phyloP scores from a whole-genome alignment of 345 rosid species.

The Punica granatum region DNA sequence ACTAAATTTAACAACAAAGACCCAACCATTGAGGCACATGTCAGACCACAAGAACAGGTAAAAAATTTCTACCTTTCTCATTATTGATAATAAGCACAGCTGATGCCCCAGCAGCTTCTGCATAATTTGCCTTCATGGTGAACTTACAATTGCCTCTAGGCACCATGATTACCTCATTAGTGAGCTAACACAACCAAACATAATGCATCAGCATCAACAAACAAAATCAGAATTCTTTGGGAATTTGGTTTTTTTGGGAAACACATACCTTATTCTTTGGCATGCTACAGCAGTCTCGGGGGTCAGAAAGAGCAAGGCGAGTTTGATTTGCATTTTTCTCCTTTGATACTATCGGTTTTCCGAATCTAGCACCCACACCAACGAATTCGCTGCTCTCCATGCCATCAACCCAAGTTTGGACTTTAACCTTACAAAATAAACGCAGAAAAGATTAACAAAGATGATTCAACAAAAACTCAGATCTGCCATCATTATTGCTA shows the following conservation, averaged over 20 bases:
- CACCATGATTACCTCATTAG: constrained; percentile 78
- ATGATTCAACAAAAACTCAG: neutral
- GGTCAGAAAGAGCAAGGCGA: constrained; percentile 68
- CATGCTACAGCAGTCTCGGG: constrained; percentile 67
- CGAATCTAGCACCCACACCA: constrained; percentile 97
- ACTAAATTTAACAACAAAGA: neutral
- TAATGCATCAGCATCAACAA: constrained; percentile 1
- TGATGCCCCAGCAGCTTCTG: constrained; percentile 86
- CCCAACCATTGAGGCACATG: neutral
- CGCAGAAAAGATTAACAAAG: neutral
- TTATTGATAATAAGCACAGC: constrained; percentile 88
- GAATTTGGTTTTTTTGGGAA: neutral
- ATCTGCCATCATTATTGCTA: neutral
- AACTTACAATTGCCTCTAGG: constrained; percentile 86
- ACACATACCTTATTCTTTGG: constrained; percentile 63
- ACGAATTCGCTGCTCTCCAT: constrained; percentile 76
- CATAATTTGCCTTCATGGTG: constrained; percentile 80
- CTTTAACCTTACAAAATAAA: constrained; percentile 62
- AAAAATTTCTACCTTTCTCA: constrained; percentile 52
- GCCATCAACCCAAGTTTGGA: constrained; percentile 89
- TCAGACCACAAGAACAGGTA: constrained; percentile 2
- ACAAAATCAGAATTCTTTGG: neutral
- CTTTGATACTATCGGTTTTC: constrained; percentile 70
- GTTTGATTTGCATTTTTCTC: constrained; percentile 86
- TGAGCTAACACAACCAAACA: constrained; percentile 44